Conservation (phyloP, 2,329 filamentous ascomycete genomes). For the Gnomoniopsis sp. region DNA sequence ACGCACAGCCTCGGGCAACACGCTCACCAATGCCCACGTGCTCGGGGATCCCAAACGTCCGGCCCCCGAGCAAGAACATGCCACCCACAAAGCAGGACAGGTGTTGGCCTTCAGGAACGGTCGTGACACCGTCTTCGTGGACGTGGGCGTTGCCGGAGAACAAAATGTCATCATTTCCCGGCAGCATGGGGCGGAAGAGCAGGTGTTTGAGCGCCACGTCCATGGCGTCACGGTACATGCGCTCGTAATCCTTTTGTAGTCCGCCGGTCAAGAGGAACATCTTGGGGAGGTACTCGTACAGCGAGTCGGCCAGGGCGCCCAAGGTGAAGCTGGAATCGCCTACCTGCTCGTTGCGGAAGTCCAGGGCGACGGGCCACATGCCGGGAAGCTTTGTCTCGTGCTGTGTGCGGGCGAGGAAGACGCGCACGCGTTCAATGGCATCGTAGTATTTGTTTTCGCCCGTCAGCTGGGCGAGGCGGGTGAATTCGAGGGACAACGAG, state of each 20-base stretch:
- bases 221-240: conserved; percentile 61
- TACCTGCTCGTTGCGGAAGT: conserved; percentile 50
- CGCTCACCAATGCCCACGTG: conserved; percentile 45
- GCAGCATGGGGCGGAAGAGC: conserved; percentile 67
- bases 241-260: conserved; percentile 54
- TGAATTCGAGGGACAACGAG: conserved; percentile 69
- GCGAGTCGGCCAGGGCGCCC: conserved; percentile 51
- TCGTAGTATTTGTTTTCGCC: conserved; percentile 70
- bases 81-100: conserved; percentile 47
- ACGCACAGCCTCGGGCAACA: conserved; percentile 53
- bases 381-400: conserved; percentile 68
- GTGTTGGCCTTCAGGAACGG: conserved; percentile 36
- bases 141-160: conserved; percentile 45
- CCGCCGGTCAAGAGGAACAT: conserved; percentile 66
- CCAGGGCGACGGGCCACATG: conserved; percentile 67
- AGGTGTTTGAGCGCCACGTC: conserved; percentile 58
- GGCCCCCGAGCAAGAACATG: conserved; percentile 43
- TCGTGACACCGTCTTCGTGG: conserved; percentile 22
- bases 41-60: conserved; percentile 40
- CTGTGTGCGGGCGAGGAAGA: conserved; percentile 66
- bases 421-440: conserved; percentile 57
- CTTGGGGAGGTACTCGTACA: conserved; percentile 61
- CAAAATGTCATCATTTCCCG: conserved; percentile 59
- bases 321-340: conserved; percentile 43
- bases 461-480: conserved; percentile 65